Evolutionary conservation across 2,329 filamentous ascomycete species (phyloP), one percentile per base, ranked within the genome.

Genomic region (Claviceps capensis): DNA sequence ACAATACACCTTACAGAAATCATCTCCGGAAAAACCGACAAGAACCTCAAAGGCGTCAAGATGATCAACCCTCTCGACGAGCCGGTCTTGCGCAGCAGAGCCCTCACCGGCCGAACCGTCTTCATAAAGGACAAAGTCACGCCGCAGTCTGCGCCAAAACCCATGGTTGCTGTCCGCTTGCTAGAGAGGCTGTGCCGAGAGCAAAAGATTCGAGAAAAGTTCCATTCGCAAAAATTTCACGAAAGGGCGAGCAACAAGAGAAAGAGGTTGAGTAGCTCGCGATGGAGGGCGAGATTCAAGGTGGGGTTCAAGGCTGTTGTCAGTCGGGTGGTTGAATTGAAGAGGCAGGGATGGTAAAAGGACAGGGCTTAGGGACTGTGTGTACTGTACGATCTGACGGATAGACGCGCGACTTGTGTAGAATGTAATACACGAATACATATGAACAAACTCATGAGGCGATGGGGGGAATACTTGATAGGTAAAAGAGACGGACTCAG

Each of bases 221-320:
- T 72, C 50, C 64, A 67, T 19, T 65, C 60, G 56, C 87, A 93
- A 68, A 72, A 74, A 56, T 87, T 81, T 61, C 84, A 94, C 66
- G 87, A 93, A 73, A 72, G 88, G 47, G 76, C 77, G 0, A 88
- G 87, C 2, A 61, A 88, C 61, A 88, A 86, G 77, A 76, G 83
- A 67, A 94, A 93, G 79, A 77, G 87, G 61, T 67, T 88, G 59
- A 73, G 71, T 65, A 82, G 78, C 54, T 73, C 83, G 72, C 74
- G 86, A 55, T 89, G 85, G 83, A 75, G 79, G 64, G 69, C 59
- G 56, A 77, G 79, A 54, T 93, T 91, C 68, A 82, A 79, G 72
- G 65, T 66, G 36, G 83, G 82, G 4, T 90, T 93, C 68, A 75
- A 72, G 65, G 75, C 76, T 5, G 78, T 81, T 11, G 77, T 87